Base-by-base conservation (phyloP, 1,139 yeast species). In the Yamadazyma dendronema region DNA sequence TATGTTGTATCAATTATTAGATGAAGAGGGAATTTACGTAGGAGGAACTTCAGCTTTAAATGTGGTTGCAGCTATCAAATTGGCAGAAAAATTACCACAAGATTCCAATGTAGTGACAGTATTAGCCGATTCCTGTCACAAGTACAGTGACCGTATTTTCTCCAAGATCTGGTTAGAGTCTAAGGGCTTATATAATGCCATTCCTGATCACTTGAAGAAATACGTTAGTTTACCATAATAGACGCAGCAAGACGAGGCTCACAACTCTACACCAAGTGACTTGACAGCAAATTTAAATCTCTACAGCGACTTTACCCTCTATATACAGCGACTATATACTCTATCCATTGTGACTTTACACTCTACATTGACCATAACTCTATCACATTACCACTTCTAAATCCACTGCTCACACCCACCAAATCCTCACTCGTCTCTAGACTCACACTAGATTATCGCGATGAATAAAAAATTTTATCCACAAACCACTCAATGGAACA, bases 11-110 rank as follows among this genome's bases (percentile, higher is more conserved):
- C 67, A 86, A 47, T 67, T 90, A 36, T 67, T 90, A 47, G 90
- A 89, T 52, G 94, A 86, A 55, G 97, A 89, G 61, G 97, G 97
- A 2, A 67, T 90, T 35, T 89, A 81, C 52, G 69, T 89, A n/a
- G 97, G 97, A 19, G 95, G 95, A 17, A 85, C 95, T 5, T 79
- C 89, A 24, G 89, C 89, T 8, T 69, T 86, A 50, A 86, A 86
- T 54, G 95, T 86, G 24, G 94, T 77, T 26, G 95, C 94, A 4
- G 95, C 95, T 9, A 69, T 73, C 30, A 77, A 81, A 53, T 78
- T 84, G 17, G 95, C 95, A 4, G 62, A 79, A 56, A 56, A 66
- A n/a, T 72, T 88, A 37, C 96, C 96, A 2, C 87, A 84, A 46
- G 86, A 83, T 12, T 68, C 86, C 30, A 89, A 86, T 43, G 84